Evolutionary conservation across 228 moss, liverwort and hornwort genomes (phyloP), one percentile per base, ranked within the genome.

Genomic region (Sphagnum fallax): DNA sequence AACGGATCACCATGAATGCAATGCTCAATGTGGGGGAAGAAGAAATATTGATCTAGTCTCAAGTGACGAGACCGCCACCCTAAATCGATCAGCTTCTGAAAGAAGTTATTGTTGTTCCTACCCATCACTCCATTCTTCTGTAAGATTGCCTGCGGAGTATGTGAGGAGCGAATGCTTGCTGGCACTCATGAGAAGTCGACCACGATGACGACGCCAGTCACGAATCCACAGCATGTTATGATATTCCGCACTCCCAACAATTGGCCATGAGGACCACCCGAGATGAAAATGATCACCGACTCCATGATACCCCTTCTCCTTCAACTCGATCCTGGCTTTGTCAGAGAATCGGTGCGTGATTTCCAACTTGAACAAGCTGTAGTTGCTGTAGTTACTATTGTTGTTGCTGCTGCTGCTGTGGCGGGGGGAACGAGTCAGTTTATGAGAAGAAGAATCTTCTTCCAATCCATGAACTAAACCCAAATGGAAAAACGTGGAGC

Each of bases 191-290:
- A 32, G 32, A 32, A 32, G 32, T 32, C 32, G 32, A 32, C 32
- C 32, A 32, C 32, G 32, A 63, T 86, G 82, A 48, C 86, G 75
- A 1, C 73, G 73, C 48, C 73, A 82, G 16, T 86, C 82, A 53
- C 79, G 86, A 69, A 77, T 73, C 10, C 86, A 75, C 16, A 86
- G 69, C 86, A 86, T 79, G 67, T 77, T 77, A 53, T 77, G 86
- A 62, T 79, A 86, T 5, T 52, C 77, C 5, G 79, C 68, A 0
- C 82, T 82, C 13, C 52, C 86, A 49, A 74, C 65, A 8, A 8
- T 58, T 63, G 86, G 86, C 82, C 86, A 86, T 32, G 32, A 32
- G 32, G 32, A 32, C 32, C 32, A 32, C 32, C 32, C 32, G 32
- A 32, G 32, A 65, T 82, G 75, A 6, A 16, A n/a, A 8, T 69